These are phyloP conservation scores for Fusarium sp. DNA, from an alignment of 2,329 filamentous ascomycete genomes.

Conservation along the genomic window DNA sequence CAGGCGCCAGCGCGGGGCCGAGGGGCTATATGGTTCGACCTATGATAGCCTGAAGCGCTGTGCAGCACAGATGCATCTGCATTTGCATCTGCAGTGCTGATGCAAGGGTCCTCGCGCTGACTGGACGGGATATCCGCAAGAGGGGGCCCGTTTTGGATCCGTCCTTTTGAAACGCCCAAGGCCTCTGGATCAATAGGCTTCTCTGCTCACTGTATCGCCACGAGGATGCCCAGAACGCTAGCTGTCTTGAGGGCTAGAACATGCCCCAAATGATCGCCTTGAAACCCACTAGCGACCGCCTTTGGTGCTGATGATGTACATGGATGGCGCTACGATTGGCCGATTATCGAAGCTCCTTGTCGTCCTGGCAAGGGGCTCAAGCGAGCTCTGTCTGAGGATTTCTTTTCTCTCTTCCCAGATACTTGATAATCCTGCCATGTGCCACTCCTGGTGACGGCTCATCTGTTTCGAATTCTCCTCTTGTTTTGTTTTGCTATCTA, in stretches of 20 bases:
- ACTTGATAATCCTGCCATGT: slow-evolving; percentile 39
- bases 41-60: slow-evolving; percentile 18
- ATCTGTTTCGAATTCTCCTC: slow-evolving; percentile 39
- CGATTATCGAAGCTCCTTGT: neutral
- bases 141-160: slow-evolving; percentile 34
- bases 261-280: slow-evolving; percentile 33
- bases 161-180: slow-evolving; percentile 31
- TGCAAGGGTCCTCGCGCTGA: slow-evolving; percentile 30
- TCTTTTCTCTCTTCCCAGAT: slow-evolving; percentile 25
- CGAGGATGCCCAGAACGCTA: slow-evolving; percentile 26
- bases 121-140: slow-evolving; percentile 29
- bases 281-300: slow-evolving; percentile 34
- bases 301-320: slow-evolving; percentile 29
- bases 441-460: slow-evolving; percentile 37
- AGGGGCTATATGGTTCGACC: slow-evolving; percentile 1
- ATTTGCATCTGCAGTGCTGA: slow-evolving; percentile 12
- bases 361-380: slow-evolving; percentile 33
- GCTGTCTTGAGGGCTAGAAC: slow-evolving; percentile 28
- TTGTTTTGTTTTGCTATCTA: slow-evolving; percentile 30
- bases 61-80: slow-evolving; percentile 1
- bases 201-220: slow-evolving; percentile 19
- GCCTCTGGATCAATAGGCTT: slow-evolving; percentile 25
- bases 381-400: slow-evolving; percentile 36
- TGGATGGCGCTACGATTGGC: slow-evolving; percentile 19
- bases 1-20: slow-evolving; percentile 36